Evolutionary conservation across 805 yeast genomes (phyloP).

Genomic region (Saccharomycopsis vini): DNA sequence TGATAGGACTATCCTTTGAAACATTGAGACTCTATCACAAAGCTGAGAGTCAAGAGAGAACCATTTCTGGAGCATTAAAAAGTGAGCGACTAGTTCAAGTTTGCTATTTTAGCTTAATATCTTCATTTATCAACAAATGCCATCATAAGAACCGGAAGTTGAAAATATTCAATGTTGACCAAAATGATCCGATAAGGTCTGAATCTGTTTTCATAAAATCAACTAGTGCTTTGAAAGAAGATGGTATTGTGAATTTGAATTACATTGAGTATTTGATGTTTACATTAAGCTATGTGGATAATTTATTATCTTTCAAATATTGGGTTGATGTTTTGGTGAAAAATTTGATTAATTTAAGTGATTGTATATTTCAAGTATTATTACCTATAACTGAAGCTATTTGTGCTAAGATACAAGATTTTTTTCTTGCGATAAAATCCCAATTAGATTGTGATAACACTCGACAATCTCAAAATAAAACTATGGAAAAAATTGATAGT

Average conservation of each 20-base stretch:
- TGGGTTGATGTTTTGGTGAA: slow-evolving; percentile 45
- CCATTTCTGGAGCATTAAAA: neutral
- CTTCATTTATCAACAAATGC: slow-evolving; percentile 6
- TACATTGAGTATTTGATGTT: slow-evolving; percentile 37
- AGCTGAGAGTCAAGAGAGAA: neutral
- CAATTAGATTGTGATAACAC: slow-evolving; percentile 17
- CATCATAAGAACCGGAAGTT: slow-evolving; percentile 12
- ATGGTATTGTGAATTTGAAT: neutral
- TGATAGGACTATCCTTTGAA: slow-evolving; percentile 29
- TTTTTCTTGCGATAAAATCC: slow-evolving; percentile 26
- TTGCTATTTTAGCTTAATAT: slow-evolving; percentile 9
- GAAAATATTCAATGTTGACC: slow-evolving; percentile 11
- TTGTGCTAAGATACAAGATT: slow-evolving; percentile 30
- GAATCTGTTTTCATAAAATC: too few relatives aligned
- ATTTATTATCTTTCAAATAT: slow-evolving; percentile 35
- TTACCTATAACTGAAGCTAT: slow-evolving; percentile 45
- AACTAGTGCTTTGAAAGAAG: too few relatives aligned
- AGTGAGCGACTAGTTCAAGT: slow-evolving; percentile 5
- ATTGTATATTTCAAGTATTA: slow-evolving; percentile 46
- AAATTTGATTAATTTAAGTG: slow-evolving; percentile 42
- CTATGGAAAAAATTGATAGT: slow-evolving; percentile 28
- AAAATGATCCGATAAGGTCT: neutral
- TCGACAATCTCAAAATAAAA: slow-evolving; percentile 11
- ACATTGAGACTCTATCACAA: neutral
- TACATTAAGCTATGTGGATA: slow-evolving; percentile 38